A percentile compares a stretch with the other conserved stretches of the same genome.
Evolutionary conservation across 257 asterid genomes (phyloP).

Genomic region (Cordia subcordata): DNA sequence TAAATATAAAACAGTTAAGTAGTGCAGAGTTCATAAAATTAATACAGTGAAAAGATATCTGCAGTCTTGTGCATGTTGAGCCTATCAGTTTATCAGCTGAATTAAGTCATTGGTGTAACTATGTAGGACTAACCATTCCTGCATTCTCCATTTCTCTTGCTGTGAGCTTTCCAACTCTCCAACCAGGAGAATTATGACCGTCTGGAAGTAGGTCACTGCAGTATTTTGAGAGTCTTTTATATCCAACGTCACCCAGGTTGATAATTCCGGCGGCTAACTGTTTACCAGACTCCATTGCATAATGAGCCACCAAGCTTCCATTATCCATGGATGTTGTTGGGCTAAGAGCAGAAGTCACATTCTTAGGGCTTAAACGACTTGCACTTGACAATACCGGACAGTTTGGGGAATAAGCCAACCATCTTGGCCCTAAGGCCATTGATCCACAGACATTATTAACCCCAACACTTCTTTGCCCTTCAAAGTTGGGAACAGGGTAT

Average conservation of each 20-base stretch:
- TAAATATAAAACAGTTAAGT: too few relatives aligned
- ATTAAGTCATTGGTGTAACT: conserved; percentile 4
- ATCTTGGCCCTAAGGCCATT: conserved; percentile 74
- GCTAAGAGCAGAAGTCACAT: conserved; percentile 44
- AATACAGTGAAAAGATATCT: too few relatives aligned
- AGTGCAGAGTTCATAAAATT: too few relatives aligned
- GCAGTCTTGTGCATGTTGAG: too few relatives aligned
- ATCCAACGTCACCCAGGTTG: conserved; percentile 67
- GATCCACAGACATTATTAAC: conserved; percentile 66
- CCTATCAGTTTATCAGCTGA: conserved; percentile 2
- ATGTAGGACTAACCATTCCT: conserved; percentile 50
- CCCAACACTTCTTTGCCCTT: conserved; percentile 44
- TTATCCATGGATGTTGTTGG: conserved; percentile 63
- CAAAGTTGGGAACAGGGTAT: conserved; percentile 64
- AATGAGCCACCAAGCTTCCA: conserved; percentile 61
- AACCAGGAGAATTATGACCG: conserved; percentile 53
- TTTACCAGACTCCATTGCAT: conserved; percentile 61
- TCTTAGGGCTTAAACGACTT: conserved; percentile 55
- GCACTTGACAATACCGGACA: conserved; percentile 50
- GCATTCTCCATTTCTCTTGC: conserved; percentile 60
- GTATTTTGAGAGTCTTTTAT: conserved; percentile 52
- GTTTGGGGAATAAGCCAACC: conserved; percentile 70
- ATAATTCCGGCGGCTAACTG: conserved; percentile 59
- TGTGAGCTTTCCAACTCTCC: conserved; percentile 50
- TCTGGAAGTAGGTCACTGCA: conserved; percentile 66